Base-by-base conservation (phyloP, 1,139 yeast species). In the Debaryomyces subglobosus region DNA sequence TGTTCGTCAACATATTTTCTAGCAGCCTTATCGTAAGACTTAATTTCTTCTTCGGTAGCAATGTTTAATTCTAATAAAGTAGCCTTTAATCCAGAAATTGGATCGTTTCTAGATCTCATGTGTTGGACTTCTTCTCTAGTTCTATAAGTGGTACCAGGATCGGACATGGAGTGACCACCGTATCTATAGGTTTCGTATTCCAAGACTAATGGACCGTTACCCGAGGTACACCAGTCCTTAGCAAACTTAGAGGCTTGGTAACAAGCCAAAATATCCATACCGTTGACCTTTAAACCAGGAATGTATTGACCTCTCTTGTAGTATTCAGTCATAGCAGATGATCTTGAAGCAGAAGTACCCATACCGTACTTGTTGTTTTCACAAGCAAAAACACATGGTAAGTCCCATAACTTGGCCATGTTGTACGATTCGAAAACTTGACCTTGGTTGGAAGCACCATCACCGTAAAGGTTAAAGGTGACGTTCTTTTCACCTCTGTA, bases 141-240 rank as follows among this genome's bases (percentile, higher is more conserved):
- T 84, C 98, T 86, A 85, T 94, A 94, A 59, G 98, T 92, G 71
- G 98, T 94, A 82, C 98, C 98, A 65, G 98, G 98, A 75, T 94
- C 98, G 60, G 97, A 92, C 98, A 94, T 94, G 62, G 99, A 94
- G 84, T 94, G 99, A 70, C 99, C 99, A 79, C 99, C 98, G 72
- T 94, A 94, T 82, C 99, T 87, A 79, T 94, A 94, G 61, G 99
- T 94, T 79, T 92, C 97, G 74, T 88, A 94, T 79, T 94, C 99
- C 63, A 94, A 69, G 49, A 94, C 97, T 62, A 94, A 77, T 56
- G 99, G 99, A 53, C 99, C 99, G 66, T 94, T 94, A 64, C 97
- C 97, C 54, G 85, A 78, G 52, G 88, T 79, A 70, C 90, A 81
- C 97, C 96, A 94, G 72, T 92, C 96, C 79, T 91, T 92, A 65